A percentile compares a stretch with the other conserved stretches of the same genome.
Conservation (phyloP, 495 filamentous ascomycete species). For the Tetracladium marchalianum region DNA sequence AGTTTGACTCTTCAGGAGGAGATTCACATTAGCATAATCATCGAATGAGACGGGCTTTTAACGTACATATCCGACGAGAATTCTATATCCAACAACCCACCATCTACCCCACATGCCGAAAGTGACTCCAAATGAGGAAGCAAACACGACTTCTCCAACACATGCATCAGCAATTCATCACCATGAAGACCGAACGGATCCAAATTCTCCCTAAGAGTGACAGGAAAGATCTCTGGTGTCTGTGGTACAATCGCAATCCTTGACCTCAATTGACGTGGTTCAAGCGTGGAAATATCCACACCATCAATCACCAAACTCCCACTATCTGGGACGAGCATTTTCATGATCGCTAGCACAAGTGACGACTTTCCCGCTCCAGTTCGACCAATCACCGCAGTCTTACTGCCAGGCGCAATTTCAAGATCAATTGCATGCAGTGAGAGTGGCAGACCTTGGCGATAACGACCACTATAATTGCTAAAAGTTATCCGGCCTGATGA, state of each 20-base stretch:
- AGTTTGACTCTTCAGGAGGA: too few species aligned
- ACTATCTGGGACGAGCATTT: constrained; percentile 21
- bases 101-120: too few species aligned
- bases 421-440: constrained; percentile 4
- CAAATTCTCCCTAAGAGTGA: constrained; percentile 34
- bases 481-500: too few species aligned
- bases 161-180: too few species aligned
- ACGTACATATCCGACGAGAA: too few species aligned
- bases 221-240: constrained; percentile 32
- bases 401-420: constrained; percentile 21
- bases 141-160: too few species aligned
- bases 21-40: too few species aligned
- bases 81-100: too few species aligned
- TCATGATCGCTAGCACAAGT: constrained; percentile 25
- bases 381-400: constrained; percentile 28
- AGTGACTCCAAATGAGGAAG: too few species aligned
- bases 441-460: neutral
- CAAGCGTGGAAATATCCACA: constrained; percentile 23
- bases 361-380: constrained; percentile 32
- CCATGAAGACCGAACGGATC: constrained; percentile 23
- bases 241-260: constrained; percentile 30
- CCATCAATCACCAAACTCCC: constrained; percentile 32
- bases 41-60: too few species aligned
- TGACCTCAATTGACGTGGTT: constrained; percentile 12
- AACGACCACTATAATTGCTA: too few species aligned